These are phyloP conservation scores for Plasmodium coatneyi DNA, from an alignment of 169 alveolate species.

Conservation along the genomic window DNA sequence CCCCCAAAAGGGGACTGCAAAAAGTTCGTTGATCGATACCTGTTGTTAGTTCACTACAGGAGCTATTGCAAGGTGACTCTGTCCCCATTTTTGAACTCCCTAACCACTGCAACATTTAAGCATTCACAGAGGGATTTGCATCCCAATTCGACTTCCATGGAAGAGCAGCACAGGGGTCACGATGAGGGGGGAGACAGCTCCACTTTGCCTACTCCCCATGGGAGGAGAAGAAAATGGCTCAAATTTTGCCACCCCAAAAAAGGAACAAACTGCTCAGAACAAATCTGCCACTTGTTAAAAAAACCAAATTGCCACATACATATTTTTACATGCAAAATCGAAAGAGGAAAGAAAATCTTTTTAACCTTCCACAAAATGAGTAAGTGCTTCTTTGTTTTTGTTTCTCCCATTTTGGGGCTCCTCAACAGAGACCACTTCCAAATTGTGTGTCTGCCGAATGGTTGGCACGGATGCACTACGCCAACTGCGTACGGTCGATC, in stretches of 20 bases:
- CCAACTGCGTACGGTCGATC: neutral
- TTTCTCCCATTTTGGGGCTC: slow-evolving; percentile 17
- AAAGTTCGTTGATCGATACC: slow-evolving; percentile 42
- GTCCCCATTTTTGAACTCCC: neutral
- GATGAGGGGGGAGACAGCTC: neutral
- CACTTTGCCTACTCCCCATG: neutral
- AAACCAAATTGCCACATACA: neutral
- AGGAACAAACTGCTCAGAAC: neutral
- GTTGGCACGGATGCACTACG: neutral
- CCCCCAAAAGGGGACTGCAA: neutral
- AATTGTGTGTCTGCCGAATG: neutral
- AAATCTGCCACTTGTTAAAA: neutral
- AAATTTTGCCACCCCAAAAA: neutral
- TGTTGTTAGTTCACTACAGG: slow-evolving; percentile 11
- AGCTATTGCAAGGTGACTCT: neutral
- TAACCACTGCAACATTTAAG: neutral
- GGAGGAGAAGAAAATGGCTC: neutral
- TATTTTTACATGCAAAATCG: slow-evolving; percentile 1
- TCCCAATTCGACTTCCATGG: neutral
- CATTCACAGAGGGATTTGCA: neutral
- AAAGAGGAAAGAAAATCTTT: slow-evolving; percentile 20
- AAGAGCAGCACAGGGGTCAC: neutral
- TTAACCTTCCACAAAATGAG: slow-evolving; percentile 28
- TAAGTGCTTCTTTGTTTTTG: slow-evolving; percentile 42
- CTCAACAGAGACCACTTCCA: neutral